phyloP scores from a whole-genome alignment of 257 asterid genomes.

The Osmanthus fragrans region DNA sequence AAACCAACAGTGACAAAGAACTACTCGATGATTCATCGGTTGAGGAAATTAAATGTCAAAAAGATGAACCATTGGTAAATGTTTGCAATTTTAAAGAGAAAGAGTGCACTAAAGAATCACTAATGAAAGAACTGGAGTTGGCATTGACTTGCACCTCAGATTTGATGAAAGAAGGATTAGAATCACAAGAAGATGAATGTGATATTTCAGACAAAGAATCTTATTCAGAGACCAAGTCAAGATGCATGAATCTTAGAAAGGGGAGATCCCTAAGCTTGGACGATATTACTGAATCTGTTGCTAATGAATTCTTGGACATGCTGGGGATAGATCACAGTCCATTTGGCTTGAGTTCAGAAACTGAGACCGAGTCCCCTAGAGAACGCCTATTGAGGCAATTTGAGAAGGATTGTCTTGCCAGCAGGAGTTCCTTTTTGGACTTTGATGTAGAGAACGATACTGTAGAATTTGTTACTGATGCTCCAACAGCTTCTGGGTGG shows the following conservation, averaged over 20 bases:
- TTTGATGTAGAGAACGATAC: slow-evolving; percentile 45
- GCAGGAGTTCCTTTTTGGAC: slow-evolving; percentile 66
- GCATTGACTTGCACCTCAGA: slow-evolving; percentile 53
- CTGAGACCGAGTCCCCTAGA: slow-evolving; percentile 95
- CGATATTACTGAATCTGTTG: slow-evolving; percentile 58
- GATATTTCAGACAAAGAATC: slow-evolving; percentile 38
- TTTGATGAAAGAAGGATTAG: slow-evolving; percentile 45
- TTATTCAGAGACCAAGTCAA: slow-evolving; percentile 38
- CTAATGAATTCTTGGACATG: slow-evolving; percentile 80
- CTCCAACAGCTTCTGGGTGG: slow-evolving; percentile 47
- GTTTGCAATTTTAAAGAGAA: slow-evolving; percentile 26
- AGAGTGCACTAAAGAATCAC: slow-evolving; percentile 41
- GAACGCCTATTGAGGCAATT: slow-evolving; percentile 80
- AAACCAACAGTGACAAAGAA: slow-evolving; percentile 20
- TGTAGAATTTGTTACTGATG: slow-evolving; percentile 27
- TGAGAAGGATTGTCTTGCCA: slow-evolving; percentile 77
- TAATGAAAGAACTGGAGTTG: slow-evolving; percentile 66
- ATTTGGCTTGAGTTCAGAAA: slow-evolving; percentile 70
- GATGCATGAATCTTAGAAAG: slow-evolving; percentile 32
- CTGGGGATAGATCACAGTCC: slow-evolving; percentile 80
- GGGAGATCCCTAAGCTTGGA: slow-evolving; percentile 63
- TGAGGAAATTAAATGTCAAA: slow-evolving; percentile 20
- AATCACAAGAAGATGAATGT: slow-evolving; percentile 51
- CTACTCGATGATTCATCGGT: slow-evolving; percentile 16
- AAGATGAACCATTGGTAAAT: slow-evolving; percentile 26